These are phyloP conservation scores for Avicennia marina DNA, from an alignment of 257 asterid genomes.

Conservation along the genomic window DNA sequence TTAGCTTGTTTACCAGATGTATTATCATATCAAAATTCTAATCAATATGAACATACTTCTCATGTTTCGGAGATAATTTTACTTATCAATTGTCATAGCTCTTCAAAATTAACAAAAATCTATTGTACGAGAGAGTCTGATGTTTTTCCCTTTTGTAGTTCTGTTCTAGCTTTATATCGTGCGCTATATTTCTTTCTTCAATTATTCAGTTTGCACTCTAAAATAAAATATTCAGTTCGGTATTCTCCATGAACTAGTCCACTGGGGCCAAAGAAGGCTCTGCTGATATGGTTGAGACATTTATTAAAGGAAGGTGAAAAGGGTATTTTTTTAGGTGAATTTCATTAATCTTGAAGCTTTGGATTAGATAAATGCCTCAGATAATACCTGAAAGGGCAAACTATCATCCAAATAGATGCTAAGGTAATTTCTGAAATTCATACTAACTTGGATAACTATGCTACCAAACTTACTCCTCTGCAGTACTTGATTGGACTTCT, in stretches of 20 bases:
- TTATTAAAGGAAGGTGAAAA: constrained; percentile 17
- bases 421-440: constrained; percentile 16
- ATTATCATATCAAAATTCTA: constrained; percentile 16
- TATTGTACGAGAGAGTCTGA: not conserved
- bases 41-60: constrained; percentile 24
- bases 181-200: constrained; percentile 9
- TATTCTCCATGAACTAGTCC: constrained; percentile 22
- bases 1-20: constrained; percentile 20
- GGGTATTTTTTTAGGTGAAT: constrained; percentile 20
- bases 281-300: constrained; percentile 20
- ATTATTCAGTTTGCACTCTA: constrained; percentile 19
- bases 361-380: constrained; percentile 17
- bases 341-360: constrained; percentile 23
- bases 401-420: constrained; percentile 4
- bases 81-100: not conserved
- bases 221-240: constrained; percentile 22
- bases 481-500: constrained; percentile 8
- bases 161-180: not conserved
- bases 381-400: constrained; percentile 20
- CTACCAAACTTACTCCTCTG: constrained; percentile 13
- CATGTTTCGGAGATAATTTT: not conserved
- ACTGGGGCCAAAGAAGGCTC: constrained; percentile 21
- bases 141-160: not conserved
- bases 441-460: constrained; percentile 19
- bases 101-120: not conserved